Evolutionary conservation across 225 moss, liverwort and hornwort species (phyloP), one percentile per base, ranked within the genome.

Genomic region (Straminergon stramineum): DNA sequence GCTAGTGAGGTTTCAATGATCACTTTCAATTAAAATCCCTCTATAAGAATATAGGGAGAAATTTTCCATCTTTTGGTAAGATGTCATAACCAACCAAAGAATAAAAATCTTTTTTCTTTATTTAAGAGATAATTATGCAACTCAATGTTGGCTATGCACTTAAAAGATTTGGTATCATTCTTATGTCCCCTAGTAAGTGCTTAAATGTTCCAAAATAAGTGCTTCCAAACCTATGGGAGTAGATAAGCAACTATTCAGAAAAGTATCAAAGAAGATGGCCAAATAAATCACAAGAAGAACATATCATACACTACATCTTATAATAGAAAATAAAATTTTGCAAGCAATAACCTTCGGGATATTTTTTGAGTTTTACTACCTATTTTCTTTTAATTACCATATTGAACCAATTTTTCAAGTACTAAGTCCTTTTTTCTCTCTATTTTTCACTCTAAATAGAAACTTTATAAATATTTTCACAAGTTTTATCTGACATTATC

Each of bases 401-500:
- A 71, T 26, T 15, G 3, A 41, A 8, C 41, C 2, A 9, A 0
- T 43, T 73, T 73, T 71, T 35, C 5, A 15, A 71, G 41, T 41
- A 27, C 8, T 0, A 0, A 43, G 5, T 43, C 27, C 3, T 1
- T 1, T 27, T 73, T 43, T 8, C 9, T 9, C 9, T 16, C 14
- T 43, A 13, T 27, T 15, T 73, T 73, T 43, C 2, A 14, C 8
- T 15, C 7, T 13, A 11, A 21, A 21, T 37, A 67, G 37, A 37
- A 67, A 37, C 1, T n/a, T 11, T 20, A 22, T 13, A 39, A 5
- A 7, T 13, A 13, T 39, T 70, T 13, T 7, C 23, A 70, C 2
- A 12, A 2, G 0, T 7, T 39, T 23, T 7, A 48, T 48, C 9
- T 21, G 1, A 39, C 7, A 24, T 70, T 70, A 13, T 39, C 39